Evolutionary conservation across 2,329 filamentous ascomycete genomes (phyloP), one percentile per base, ranked within the genome.

Genomic region (Hypoxylon sp.): DNA sequence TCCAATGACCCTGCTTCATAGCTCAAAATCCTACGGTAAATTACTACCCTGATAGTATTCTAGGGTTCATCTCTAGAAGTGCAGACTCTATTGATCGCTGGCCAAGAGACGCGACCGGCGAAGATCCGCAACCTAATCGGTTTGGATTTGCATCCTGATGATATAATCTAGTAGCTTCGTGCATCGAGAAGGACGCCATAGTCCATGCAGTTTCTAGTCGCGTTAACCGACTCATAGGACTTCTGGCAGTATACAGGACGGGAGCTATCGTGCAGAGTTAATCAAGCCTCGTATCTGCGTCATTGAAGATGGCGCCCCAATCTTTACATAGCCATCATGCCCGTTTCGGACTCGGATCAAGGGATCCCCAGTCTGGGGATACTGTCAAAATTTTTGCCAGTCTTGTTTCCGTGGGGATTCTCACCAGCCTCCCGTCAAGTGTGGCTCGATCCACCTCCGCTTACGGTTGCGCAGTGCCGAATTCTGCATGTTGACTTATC

Each of bases 281-380:
- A 44, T 63, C 66, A 37, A 65, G 42, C 57, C 57, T 67, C 55
- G 61, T 60, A 58, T 67, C 63, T 47, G 61, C 42, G 46, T 65
- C 59, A 39, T 29, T 54, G 63, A 46, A 67, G 59, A 47, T 55
- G 51, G 22, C 54, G 33, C 35, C 51, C 35, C 47, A 39, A 58
- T 62, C 39, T 57, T 50, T 46, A 39, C 46, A 39, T 65, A 67
- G 52, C 50, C 53, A 44, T 65, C 47, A 71, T 71, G 69, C 69
- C 66, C 69, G 69, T 70, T 60, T 71, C 69, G 69, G 69, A 69
- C 53, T 50, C 58, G 67, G 63, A 65, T 57, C 61, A 70, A 67
- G 58, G 64, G 67, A 63, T 57, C 58, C 63, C 63, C 58, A 62
- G 65, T 57, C 52, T 69, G 61, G n/a, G 51, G 47, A 26, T 17